Conservation (phyloP, 768 basidiomycete genomes). For the Calvatia gigantea region DNA sequence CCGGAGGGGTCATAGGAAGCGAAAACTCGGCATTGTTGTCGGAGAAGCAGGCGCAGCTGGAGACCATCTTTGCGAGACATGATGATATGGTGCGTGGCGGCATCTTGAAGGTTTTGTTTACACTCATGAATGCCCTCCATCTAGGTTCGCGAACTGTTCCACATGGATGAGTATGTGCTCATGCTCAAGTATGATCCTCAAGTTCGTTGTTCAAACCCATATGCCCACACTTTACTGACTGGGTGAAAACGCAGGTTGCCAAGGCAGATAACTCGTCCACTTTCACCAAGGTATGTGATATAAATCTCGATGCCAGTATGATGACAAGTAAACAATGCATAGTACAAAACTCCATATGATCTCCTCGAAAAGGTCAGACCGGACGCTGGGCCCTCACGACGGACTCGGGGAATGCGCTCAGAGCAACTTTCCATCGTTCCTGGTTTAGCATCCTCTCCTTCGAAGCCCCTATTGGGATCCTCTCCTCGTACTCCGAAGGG, state of each 20-base stretch:
- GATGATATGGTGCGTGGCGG: conserved; percentile 64
- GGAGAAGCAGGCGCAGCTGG: conserved; percentile 57
- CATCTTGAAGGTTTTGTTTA: conserved; percentile 3
- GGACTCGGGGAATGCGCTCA: conserved; percentile 52
- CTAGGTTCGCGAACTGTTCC: conserved; percentile 89
- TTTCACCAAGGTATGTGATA: conserved; percentile 62
- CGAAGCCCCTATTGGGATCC: conserved; percentile 15
- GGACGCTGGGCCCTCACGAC: conserved; percentile 46
- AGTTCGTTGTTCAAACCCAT: conserved; percentile 35
- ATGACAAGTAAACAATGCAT: conserved; percentile 7
- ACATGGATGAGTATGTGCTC: conserved; percentile 77
- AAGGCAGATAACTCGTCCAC: conserved; percentile 70
- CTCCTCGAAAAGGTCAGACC: conserved; percentile 47
- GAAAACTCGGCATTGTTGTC: conserved; percentile 47
- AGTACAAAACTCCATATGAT: conserved; percentile 65
- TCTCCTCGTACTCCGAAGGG: neutral
- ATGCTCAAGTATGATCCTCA: conserved; percentile 76
- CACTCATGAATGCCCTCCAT: neutral
- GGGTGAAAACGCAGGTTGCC: conserved; percentile 44
- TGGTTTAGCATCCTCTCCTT: conserved; percentile 18
- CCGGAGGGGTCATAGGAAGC: conserved; percentile 25
- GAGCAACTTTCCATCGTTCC: conserved; percentile 33
- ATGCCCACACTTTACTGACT: neutral
- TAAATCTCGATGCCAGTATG: conserved; percentile 10
- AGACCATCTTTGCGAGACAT: conserved; percentile 58